Evolutionary conservation across 2,329 filamentous ascomycete species (phyloP).

Genomic region (Fusarium vanettenii): DNA sequence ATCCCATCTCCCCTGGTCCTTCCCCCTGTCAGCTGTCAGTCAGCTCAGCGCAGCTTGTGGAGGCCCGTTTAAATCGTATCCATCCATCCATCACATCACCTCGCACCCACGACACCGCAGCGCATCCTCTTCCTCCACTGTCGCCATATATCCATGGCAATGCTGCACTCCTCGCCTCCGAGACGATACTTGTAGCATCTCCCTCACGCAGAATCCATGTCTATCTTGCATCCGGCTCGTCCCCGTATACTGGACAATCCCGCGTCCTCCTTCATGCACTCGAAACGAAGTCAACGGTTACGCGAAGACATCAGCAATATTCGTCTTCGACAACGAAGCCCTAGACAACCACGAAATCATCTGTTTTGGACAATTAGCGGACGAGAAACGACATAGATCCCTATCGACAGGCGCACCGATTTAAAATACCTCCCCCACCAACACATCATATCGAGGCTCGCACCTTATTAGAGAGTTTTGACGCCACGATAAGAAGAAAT

Average conservation of each 20-base stretch:
- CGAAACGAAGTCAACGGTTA: slow-evolving; percentile 33
- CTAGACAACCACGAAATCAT: neutral
- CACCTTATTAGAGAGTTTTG: slow-evolving; percentile 41
- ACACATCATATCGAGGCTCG: slow-evolving; percentile 21
- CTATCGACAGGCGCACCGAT: neutral
- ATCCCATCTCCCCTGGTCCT: neutral
- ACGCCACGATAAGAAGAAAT: slow-evolving; percentile 12
- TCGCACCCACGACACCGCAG: slow-evolving; percentile 26
- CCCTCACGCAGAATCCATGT: slow-evolving; percentile 34
- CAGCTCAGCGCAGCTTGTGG: slow-evolving; percentile 16
- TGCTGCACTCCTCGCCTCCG: slow-evolving; percentile 9
- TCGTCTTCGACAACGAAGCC: slow-evolving; percentile 9
- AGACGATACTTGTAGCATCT: slow-evolving; percentile 27
- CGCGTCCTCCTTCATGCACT: slow-evolving; percentile 28
- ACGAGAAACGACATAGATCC: slow-evolving; percentile 8
- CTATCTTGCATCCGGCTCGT: slow-evolving; percentile 29
- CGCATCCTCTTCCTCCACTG: neutral
- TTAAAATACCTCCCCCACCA: neutral
- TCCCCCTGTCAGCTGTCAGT: slow-evolving; percentile 10
- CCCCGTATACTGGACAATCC: slow-evolving; percentile 28
- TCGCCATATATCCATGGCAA: slow-evolving; percentile 5
- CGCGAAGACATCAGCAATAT: slow-evolving; percentile 27
- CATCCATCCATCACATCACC: neutral
- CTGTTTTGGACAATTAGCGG: slow-evolving; percentile 5
- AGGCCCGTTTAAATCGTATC: slow-evolving; percentile 22